Conservation (phyloP, 106 monocot genomes). For the Xerophyta viscosa region DNA sequence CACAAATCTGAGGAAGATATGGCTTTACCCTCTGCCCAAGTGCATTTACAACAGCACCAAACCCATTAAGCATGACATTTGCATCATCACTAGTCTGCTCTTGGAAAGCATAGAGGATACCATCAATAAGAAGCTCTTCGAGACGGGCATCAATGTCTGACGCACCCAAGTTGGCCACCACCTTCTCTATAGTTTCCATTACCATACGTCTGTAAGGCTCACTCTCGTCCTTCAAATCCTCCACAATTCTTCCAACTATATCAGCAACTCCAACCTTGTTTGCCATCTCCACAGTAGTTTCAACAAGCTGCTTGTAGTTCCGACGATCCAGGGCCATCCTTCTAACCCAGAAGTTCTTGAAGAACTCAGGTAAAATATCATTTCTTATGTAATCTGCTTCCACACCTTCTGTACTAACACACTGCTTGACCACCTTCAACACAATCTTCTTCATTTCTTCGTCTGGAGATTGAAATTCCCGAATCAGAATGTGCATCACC, state of each 20-base stretch:
- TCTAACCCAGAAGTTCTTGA: conserved; percentile 86
- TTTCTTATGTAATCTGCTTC: conserved; percentile 87
- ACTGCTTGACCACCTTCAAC: conserved; percentile 94
- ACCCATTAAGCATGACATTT: conserved; percentile 99
- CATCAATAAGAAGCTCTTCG: conserved; percentile 95
- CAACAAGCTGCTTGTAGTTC: conserved; percentile 92
- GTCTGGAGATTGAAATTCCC: conserved; percentile 95
- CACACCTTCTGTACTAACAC: conserved; percentile 95
- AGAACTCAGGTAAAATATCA: conserved; percentile 89
- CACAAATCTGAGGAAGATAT: conserved; percentile 97
- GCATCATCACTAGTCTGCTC: conserved; percentile 98
- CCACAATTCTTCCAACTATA: conserved; percentile 87
- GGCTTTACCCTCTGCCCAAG: conserved; percentile 92
- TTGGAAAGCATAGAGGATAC: conserved; percentile 95
- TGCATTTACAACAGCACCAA: conserved; percentile 96
- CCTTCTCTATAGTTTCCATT: conserved; percentile 98
- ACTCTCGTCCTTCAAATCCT: conserved; percentile 97
- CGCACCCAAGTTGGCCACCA: conserved; percentile 87
- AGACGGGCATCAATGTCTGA: conserved; percentile 89
- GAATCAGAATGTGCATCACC: conserved; percentile 83
- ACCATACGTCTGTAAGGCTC: conserved; percentile 98
- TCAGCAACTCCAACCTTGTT: conserved; percentile 97
- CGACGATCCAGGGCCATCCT: conserved; percentile 90
- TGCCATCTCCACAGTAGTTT: conserved; percentile 95
- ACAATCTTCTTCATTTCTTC: conserved; percentile 99